These are phyloP conservation scores for Ceratocystiopsis brevicomis DNA, from an alignment of 2,329 filamentous ascomycete species.

Conservation along the genomic window DNA sequence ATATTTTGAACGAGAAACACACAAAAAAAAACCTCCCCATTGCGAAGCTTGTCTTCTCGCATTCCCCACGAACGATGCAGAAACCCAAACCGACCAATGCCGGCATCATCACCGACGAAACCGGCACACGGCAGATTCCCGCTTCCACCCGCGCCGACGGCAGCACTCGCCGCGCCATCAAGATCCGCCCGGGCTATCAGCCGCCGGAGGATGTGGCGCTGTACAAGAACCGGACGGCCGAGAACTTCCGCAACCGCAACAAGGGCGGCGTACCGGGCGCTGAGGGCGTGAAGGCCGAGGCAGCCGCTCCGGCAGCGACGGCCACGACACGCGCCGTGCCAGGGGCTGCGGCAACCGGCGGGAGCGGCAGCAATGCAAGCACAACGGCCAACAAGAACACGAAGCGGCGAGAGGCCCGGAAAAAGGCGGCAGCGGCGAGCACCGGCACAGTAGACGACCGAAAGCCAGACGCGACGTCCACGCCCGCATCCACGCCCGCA, in stretches of 20 bases:
- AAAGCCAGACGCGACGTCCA: conserved; percentile 37
- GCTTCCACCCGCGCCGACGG: conserved; percentile 75
- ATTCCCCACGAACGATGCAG: neutral
- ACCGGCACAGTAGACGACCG: neutral
- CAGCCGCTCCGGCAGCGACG: no score
- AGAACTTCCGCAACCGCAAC: conserved; percentile 61
- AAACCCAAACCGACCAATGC: conserved; percentile 24
- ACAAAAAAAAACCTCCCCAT: no score
- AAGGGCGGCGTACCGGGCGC: conserved; percentile 59
- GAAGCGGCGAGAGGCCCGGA: conserved; percentile 53
- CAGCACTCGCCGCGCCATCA: conserved; percentile 82
- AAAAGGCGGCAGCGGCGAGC: conserved; percentile 10
- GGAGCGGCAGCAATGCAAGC: conserved; percentile 14
- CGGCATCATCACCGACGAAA: conserved; percentile 62
- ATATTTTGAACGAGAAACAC: no score
- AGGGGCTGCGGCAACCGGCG: neutral
- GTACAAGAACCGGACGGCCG: conserved; percentile 83
- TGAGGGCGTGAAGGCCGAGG: conserved; percentile 17
- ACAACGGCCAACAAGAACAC: conserved; percentile 65
- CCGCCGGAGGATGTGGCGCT: conserved; percentile 91
- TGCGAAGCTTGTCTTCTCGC: neutral
- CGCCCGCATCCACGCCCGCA: conserved; percentile 18
- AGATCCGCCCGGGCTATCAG: conserved; percentile 78
- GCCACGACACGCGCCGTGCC: neutral
- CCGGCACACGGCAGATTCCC: conserved; percentile 76